Evolutionary conservation across 306 rosid species (phyloP), one percentile per base, ranked within the genome.

Genomic region (Cucumis melo): DNA sequence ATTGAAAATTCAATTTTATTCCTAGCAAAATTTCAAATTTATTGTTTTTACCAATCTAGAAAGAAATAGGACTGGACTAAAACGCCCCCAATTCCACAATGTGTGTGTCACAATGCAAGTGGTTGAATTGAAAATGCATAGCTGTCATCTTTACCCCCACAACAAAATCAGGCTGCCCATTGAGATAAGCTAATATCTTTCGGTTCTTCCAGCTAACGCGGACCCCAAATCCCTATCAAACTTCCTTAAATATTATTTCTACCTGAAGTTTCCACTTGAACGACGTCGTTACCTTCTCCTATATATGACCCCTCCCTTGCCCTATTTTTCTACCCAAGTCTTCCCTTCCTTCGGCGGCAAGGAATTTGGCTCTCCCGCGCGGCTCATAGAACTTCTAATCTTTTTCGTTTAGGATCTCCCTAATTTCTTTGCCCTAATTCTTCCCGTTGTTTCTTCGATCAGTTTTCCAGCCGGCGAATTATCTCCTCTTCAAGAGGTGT

Each of bases 161-260:
- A 21, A 14, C 3, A 64, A 64, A 36, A 0, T 36, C 23, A 15
- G 72, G 72, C 44, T 19, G 24, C 71, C 3, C 24, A 3, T 46
- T 10, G 21, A 71, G 21, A 71, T 17, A 11, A 7, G 61, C 61
- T 14, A 46, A 46, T 23, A 13, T 13, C 34, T 50, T 46, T 51
- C 39, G 38, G 74, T 68, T 13, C 1, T 21, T 50, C 78, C 77
- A 74, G 77, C 63, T 38, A 75, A 6, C 34, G 36, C 78, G 78
- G 78, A 75, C 67, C 57, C 27, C 51, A 75, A 75, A 75, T 36
- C 15, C 63, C 32, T 53, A 53, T 53, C 24, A 53, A 50, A 50
- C 19, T 5, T 27, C 10, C 32, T 78, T 78, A 1, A 13, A 63
- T 29, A 50, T 48, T 32, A 12, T 34, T 55, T 57, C 44, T 67